A percentile compares a stretch with the other conserved stretches of the same genome.
These are phyloP conservation scores for Xylaria grammica DNA, from an alignment of 495 filamentous ascomycete genomes.

Conservation along the genomic window DNA sequence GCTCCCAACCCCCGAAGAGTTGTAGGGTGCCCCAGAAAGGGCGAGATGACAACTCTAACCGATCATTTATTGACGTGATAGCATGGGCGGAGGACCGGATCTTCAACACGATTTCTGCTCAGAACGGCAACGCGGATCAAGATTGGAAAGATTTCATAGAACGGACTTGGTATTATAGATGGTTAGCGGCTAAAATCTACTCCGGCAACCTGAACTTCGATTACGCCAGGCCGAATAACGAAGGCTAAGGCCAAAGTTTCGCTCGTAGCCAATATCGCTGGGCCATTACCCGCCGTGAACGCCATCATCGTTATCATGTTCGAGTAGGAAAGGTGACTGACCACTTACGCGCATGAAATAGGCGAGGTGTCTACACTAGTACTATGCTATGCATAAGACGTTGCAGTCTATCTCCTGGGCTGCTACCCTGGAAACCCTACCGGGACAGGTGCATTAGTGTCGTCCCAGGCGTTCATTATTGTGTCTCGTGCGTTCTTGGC, in stretches of 20 bases:
- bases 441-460: conserved; percentile 25
- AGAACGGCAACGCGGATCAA: conserved; percentile 9
- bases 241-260: background rate
- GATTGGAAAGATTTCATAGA: background rate
- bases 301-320: background rate
- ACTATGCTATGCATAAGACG: background rate
- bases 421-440: background rate
- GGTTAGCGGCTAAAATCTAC: background rate
- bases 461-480: conserved; percentile 26
- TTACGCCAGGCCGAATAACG: background rate
- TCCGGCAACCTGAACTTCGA: background rate
- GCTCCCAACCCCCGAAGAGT: background rate
- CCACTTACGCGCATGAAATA: background rate
- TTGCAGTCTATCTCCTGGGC: background rate
- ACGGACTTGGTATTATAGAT: background rate
- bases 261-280: background rate
- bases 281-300: conserved; percentile 11
- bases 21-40: background rate
- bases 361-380: background rate
- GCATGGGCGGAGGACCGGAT: conserved; percentile 4
- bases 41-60: background rate
- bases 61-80: background rate
- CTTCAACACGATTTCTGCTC: conserved; percentile 4
- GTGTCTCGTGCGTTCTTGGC: conserved; percentile 28
- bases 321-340: background rate